Evolutionary conservation across 257 asterid genomes (phyloP), one percentile per base, ranked within the genome.

Genomic region (Nicotiana otophora): DNA sequence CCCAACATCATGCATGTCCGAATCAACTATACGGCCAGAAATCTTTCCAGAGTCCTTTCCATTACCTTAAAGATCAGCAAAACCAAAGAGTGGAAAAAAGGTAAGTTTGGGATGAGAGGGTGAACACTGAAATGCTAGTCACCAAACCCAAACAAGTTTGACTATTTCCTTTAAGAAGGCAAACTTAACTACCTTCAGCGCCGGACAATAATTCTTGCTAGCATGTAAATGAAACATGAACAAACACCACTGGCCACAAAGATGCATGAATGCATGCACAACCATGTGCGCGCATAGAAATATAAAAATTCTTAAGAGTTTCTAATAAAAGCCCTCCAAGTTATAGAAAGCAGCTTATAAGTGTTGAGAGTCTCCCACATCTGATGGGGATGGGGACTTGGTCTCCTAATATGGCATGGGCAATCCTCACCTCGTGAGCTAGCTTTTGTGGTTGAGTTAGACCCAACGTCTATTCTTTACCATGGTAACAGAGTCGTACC

Each of bases 1-100:
- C 76, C 97, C 98, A 81, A 96, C 98, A 88, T 96, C 98, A 66
- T 91, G 94, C 99, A 91, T 94, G 87, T 96, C 98, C 67, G 98
- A 93, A 85, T 96, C 99, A 83, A 88, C 91, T 86, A 96, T 90
- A 46, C 95, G 98, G 16, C 99, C 98, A 83, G 92, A 86, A 77
- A 94, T 75, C 86, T 88, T 96, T 84, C 93, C 93, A 70, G 89
- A 76, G 48, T 96, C 98, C 87, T 92, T 94, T 67, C 92, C 98
- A 81, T 83, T 92, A 83, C 97, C 99, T 96, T 83, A 33, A 79
- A 83, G 66, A 79, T 10, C 78, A 81, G 34, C 63, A 75, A 74
- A 74, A 51, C 23, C 42, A 86, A 75, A 75, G 80, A 75, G 80
- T 26, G 20, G 63, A 51, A 51, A 46, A 54, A 28, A 36, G 36